A percentile compares a stretch with the other conserved stretches of the same genome.
phyloP scores from a whole-genome alignment of 441 rosid genomes.

The Aleurites moluccanus region DNA sequence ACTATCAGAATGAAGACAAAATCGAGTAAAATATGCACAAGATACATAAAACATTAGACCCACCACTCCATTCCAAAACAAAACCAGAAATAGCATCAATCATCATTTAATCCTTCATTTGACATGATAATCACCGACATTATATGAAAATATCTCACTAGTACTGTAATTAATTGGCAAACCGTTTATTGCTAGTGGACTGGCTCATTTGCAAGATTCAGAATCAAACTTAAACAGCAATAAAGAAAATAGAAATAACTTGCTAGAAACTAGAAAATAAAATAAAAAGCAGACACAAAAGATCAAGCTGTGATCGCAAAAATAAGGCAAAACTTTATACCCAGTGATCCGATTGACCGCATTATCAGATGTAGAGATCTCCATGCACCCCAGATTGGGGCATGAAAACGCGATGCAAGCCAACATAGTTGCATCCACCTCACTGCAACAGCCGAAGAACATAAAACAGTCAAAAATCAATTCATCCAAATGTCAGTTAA shows the following conservation, averaged over 20 bases:
- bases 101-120: constrained; percentile 2
- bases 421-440: constrained; percentile 77
- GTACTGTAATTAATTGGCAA: neutral
- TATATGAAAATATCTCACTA: neutral
- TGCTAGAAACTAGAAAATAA: neutral
- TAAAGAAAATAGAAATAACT: neutral
- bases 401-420: constrained; percentile 96
- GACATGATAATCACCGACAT: neutral
- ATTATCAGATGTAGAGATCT: constrained; percentile 49
- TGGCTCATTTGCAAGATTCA: too few species aligned
- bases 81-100: neutral
- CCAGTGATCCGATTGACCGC: constrained; percentile 80
- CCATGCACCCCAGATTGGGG: constrained; percentile 77
- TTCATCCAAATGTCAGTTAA: neutral
- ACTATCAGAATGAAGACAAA: neutral
- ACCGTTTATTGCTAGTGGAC: neutral
- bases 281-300: neutral
- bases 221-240: too few species aligned
- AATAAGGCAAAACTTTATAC: constrained; percentile 36
- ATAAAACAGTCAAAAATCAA: neutral
- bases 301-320: neutral
- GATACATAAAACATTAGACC: neutral
- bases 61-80: too few species aligned
- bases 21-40: neutral
- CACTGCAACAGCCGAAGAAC: constrained; percentile 53